Evolutionary conservation across 345 rosid species (phyloP).

Genomic region (Eucalyptus sp.): DNA sequence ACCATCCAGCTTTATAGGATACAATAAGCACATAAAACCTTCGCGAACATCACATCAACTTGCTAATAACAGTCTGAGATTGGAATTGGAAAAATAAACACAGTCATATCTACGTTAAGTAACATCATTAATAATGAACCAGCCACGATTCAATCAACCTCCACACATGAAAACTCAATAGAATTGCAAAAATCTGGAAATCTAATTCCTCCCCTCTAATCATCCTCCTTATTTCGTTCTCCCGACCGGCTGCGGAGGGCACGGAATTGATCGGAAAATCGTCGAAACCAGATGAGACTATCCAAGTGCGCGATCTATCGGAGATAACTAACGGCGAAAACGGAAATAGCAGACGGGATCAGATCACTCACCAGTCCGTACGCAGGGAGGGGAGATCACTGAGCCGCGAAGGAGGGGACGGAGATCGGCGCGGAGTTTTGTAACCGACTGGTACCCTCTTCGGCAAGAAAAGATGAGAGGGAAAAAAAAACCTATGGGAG

Average conservation of each 20-base stretch:
- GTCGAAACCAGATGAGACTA: too few species aligned
- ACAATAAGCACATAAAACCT: background rate
- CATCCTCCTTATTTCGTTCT: background rate
- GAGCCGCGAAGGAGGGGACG: background rate
- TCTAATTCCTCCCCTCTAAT: background rate
- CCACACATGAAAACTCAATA: background rate
- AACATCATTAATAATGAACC: background rate
- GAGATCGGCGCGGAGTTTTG: background rate
- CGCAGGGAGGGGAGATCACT: background rate
- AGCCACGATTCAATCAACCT: background rate
- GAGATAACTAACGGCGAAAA: too few species aligned
- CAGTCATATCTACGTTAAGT: background rate
- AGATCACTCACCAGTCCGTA: background rate
- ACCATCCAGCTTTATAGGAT: background rate
- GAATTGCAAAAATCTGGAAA: too few species aligned
- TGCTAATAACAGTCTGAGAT: background rate
- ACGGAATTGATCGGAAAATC: background rate
- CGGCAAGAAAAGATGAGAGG: background rate
- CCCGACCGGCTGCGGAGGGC: background rate
- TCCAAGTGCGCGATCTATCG: background rate
- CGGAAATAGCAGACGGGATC: background rate
- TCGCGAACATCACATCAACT: background rate
- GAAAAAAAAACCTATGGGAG: background rate
- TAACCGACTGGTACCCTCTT: background rate
- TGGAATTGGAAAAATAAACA: background rate